A percentile compares a stretch with the other conserved stretches of the same genome.
These are phyloP conservation scores for Paxillus ammoniavirescens DNA, from an alignment of 768 basidiomycete genomes.

Conservation along the genomic window DNA sequence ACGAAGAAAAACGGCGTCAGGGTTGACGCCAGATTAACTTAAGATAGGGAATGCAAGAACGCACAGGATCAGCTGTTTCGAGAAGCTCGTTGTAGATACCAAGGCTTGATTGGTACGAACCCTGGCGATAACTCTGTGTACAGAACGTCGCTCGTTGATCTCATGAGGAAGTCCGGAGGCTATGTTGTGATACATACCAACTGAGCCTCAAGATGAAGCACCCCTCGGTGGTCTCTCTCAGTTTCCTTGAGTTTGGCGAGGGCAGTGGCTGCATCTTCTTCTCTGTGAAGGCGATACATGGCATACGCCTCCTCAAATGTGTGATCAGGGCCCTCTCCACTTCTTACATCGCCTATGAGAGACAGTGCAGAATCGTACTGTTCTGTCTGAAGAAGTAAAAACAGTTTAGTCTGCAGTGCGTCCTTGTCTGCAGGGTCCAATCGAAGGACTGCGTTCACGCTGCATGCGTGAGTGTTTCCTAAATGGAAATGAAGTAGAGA, in stretches of 20 bases:
- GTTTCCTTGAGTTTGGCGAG: constrained; percentile 48
- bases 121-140: constrained; percentile 72
- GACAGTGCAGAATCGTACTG: constrained; percentile 69
- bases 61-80: constrained; percentile 73
- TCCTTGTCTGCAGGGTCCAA: constrained; percentile 67
- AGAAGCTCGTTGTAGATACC: constrained; percentile 81
- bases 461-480: constrained; percentile 18
- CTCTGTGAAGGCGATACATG: constrained; percentile 79
- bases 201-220: constrained; percentile 83
- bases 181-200: constrained; percentile 51
- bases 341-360: constrained; percentile 40
- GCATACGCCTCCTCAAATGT: constrained; percentile 79
- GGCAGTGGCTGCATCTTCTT: constrained; percentile 60
- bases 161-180: constrained; percentile 16
- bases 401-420: constrained; percentile 81
- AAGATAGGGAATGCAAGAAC: constrained; percentile 29
- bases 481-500: constrained; percentile 18
- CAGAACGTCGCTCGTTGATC: constrained; percentile 14
- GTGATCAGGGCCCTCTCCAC: constrained; percentile 11
- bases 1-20: constrained; percentile 9
- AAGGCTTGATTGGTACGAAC: constrained; percentile 69
- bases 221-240: constrained; percentile 53
- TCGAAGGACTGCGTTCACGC: constrained; percentile 55
- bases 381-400: constrained; percentile 84
- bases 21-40: not conserved